A percentile compares a stretch with the other conserved stretches of the same genome.
Evolutionary conservation across 305 asterid species (phyloP).

Genomic region (Fraxinus dipetala): DNA sequence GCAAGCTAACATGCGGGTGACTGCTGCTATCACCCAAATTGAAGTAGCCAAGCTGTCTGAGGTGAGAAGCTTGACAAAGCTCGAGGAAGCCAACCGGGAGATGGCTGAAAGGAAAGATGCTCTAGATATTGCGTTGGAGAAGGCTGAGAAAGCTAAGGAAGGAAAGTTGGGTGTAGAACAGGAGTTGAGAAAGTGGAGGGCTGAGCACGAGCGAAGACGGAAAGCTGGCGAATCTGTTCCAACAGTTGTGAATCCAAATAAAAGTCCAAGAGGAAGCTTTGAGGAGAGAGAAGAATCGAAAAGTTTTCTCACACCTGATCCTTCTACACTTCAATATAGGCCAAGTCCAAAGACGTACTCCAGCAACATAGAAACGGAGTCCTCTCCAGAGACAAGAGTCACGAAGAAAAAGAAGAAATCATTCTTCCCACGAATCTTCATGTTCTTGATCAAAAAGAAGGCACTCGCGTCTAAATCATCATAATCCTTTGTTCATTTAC

Average conservation of each 20-base stretch:
- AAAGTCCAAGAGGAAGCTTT: conserved; percentile 38
- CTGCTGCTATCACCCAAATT: conserved; percentile 57
- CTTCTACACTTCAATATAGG: conserved; percentile 33
- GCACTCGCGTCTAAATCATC: conserved; percentile 36
- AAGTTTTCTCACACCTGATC: conserved; percentile 29
- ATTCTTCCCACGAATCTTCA: conserved; percentile 68
- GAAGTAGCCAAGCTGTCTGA: conserved; percentile 78
- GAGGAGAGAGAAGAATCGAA: conserved; percentile 42
- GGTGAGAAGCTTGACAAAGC: conserved; percentile 48
- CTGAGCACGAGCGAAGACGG: conserved; percentile 61
- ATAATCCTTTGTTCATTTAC: background rate
- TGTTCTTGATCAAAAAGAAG: conserved; percentile 66
- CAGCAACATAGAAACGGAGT: conserved; percentile 44
- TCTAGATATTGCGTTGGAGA: conserved; percentile 52
- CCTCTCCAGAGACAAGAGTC: conserved; percentile 42
- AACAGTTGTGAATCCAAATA: conserved; percentile 8
- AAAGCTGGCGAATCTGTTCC: conserved; percentile 43
- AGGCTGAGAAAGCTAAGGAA: conserved; percentile 66
- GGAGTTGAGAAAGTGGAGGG: conserved; percentile 77
- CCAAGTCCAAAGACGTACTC: conserved; percentile 39
- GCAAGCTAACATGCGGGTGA: conserved; percentile 62
- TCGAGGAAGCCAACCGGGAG: conserved; percentile 58
- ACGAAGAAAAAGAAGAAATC: conserved; percentile 66
- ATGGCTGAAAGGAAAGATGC: conserved; percentile 44
- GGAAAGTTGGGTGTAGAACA: conserved; percentile 72